Base-by-base conservation (phyloP, 2,329 filamentous ascomycete species). In the Colletotrichum somersetense region DNA sequence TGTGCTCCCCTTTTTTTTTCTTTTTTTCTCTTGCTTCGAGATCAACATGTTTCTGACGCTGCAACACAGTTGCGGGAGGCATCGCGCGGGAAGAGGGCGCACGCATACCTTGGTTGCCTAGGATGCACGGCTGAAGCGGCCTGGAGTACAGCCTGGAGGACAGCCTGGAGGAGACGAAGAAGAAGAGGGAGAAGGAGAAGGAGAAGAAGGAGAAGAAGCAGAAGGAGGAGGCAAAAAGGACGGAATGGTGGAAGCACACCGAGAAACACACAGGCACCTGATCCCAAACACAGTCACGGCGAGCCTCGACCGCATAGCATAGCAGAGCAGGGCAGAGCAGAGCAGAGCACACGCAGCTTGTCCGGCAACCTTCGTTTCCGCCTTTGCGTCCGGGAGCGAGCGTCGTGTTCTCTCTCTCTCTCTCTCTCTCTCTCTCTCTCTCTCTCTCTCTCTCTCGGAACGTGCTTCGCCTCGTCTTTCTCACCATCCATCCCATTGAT, bases 331-430 rank as follows among this genome's bases (percentile, higher is more conserved):
- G 4, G 30, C 30, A 5, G 2, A 30, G 30, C 30, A 30, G 30
- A 30, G 30, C 30, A 30, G 30, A 26, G 40, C 42, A 26, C 16
- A 33, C 35, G 11, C 23, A 44, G 55, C 55, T 38, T 11, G 26
- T 55, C 67, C 46, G 46, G 66, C 62, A 61, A 30, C 62, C 55
- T 61, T 46, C 30, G 67, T 66, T 70, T 66, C 62, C 46, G 55
- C 16, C 46, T n/a, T 30, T 18, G 11, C 62, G 62, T 66, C 67
- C 38, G 62, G 46, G 66, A 65, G 33, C 5, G 52, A 30, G 48
- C 23, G 48, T 55, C 26, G 26, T 55, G 30, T 26, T 30, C 1
- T 23, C 33, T 26, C 50, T 14, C 14, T 38, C 7, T 26, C 3
- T 65, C 14, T 38, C 8, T 30, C 1, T 23, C 33, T 26, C 50